Conservation (phyloP, 2,329 filamentous ascomycete species). For the Calonectria henricotiae region DNA sequence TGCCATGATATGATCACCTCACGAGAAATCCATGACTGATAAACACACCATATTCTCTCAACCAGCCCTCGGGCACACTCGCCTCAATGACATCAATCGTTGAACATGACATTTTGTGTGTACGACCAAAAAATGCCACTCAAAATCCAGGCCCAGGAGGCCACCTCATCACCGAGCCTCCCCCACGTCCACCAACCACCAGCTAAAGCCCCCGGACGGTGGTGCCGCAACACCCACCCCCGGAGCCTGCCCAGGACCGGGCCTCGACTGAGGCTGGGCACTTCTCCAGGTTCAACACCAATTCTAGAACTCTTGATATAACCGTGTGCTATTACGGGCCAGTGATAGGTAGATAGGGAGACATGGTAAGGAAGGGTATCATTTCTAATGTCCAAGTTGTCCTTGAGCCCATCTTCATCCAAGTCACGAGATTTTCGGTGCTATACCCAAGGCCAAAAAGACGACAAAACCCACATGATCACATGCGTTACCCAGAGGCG, state of each 20-base stretch:
- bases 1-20: constrained; percentile 9
- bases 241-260: constrained; percentile 24
- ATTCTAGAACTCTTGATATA: constrained; percentile 29
- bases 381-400: not conserved
- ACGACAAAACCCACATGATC: not conserved
- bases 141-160: constrained; percentile 7
- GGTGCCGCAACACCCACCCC: constrained; percentile 27
- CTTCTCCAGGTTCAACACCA: constrained; percentile 29
- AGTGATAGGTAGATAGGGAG: constrained; percentile 22
- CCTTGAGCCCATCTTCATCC: not conserved
- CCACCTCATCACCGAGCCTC: constrained; percentile 26
- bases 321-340: constrained; percentile 21
- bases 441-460: not conserved
- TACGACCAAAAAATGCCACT: not conserved
- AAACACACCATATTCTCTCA: constrained; percentile 6
- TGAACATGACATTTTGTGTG: not conserved
- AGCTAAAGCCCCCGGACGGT: constrained; percentile 25
- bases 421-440: not conserved
- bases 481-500: not conserved
- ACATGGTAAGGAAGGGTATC: not conserved
- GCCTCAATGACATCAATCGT: not conserved
- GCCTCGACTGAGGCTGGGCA: constrained; percentile 14
- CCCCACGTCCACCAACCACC: constrained; percentile 28
- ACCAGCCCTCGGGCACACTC: not conserved
- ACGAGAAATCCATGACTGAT: constrained; percentile 13